Evolutionary conservation across 768 basidiomycete genomes (phyloP), one percentile per base, ranked within the genome.

Genomic region (Termitomyces sp.): DNA sequence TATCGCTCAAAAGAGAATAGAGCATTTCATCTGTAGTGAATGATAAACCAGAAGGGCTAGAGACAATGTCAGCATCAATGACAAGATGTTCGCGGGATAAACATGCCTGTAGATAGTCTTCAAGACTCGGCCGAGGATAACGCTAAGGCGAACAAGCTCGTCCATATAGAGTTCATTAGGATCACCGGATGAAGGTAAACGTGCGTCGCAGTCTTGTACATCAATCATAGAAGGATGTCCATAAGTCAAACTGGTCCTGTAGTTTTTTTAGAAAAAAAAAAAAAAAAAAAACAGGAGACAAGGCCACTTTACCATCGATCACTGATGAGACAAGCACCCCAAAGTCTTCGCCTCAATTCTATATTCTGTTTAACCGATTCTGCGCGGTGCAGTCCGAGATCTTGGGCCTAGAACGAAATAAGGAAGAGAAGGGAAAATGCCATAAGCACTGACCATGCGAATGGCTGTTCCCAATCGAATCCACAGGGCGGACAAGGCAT

Each of bases 191-290:
- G 92, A 92, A 1, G 95, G 95, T 34, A 97, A 76, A 52, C 94
- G 86, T 4, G 91, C 89, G 70, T 99, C 96, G 69, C 97, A 99
- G 69, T 99, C 97, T 61, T 89, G 85, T 2, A 98, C 83, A 68
- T 98, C 95, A 58, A 99, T 96, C 88, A 96, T 91, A 67, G 86
- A 89, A 2, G 96, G 96, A 61, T 93, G 90, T 0, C 96, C 96
- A 62, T 93, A 92, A 22, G 91, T 86, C 37, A 94, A 75, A 65
- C 90, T 91, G 53, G 86, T 81, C 91, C 90, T 92, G 64, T 17
- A 50, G 54, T 45, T n/a, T n/a, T n/a, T n/a, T n/a, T n/a, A n/a
- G n/a, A n/a, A n/a, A n/a, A n/a, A 32, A 44, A 52, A 34, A 53
- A 47, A 51, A 45, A 58, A 12, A 17, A 17, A 8, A 44, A 21